Percentiles rank a stretch among this genome's conserved stretches.
These are phyloP conservation scores for Saccharum hybrid DNA, from an alignment of 202 grass and related monocot genomes.

Conservation along the genomic window DNA sequence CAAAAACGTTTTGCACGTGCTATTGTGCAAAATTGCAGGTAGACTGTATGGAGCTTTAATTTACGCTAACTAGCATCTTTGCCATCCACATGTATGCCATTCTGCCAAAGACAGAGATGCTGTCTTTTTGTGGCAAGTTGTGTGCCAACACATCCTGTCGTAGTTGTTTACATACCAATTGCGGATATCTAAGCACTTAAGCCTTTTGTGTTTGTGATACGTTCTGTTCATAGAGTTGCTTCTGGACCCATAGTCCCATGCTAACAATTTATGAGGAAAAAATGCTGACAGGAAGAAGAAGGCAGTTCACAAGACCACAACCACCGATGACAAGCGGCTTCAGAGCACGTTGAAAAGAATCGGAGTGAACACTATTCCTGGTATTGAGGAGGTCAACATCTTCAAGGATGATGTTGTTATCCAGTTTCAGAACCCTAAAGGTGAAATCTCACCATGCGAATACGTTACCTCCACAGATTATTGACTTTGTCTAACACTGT, in stretches of 20 bases:
- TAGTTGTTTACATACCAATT: background rate
- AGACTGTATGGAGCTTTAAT: background rate
- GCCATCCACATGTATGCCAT: background rate
- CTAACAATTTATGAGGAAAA: background rate
- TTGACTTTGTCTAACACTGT: background rate
- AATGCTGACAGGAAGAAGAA: slow-evolving; percentile 85
- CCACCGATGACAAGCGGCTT: slow-evolving; percentile 91
- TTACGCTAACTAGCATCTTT: background rate
- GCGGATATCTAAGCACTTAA: background rate
- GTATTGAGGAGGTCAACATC: slow-evolving; percentile 96
- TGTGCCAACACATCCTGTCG: background rate
- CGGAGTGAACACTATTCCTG: slow-evolving; percentile 79
- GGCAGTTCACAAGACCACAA: slow-evolving; percentile 91
- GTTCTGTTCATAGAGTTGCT: background rate
- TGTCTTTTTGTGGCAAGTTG: slow-evolving; percentile 5
- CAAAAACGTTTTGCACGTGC: no score
- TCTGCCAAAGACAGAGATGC: background rate
- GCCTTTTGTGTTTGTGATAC: background rate
- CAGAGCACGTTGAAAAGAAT: slow-evolving; percentile 97
- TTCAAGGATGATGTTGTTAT: slow-evolving; percentile 93
- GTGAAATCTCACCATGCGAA: slow-evolving; percentile 25
- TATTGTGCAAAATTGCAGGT: background rate
- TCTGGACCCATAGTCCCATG: background rate
- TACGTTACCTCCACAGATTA: background rate
- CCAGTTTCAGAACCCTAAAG: slow-evolving; percentile 91